phyloP scores from a whole-genome alignment of 1,284 basidiomycete genomes.

The Puccinia novopanici region DNA sequence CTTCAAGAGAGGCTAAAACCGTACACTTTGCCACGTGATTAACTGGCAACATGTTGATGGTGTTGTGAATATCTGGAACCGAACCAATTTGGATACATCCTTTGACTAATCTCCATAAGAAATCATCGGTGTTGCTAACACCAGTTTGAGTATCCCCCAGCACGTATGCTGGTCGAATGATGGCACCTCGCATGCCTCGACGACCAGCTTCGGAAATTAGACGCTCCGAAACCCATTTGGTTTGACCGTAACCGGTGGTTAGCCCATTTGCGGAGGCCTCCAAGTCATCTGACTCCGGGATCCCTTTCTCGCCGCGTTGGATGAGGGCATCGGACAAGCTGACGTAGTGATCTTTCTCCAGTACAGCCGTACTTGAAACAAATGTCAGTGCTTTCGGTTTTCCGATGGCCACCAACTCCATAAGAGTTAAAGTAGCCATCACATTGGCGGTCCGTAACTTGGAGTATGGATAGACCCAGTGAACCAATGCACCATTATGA shows the following conservation, averaged over 20 bases:
- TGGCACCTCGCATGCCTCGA: conserved; percentile 81
- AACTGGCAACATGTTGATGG: conserved; percentile 96
- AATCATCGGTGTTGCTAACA: conserved; percentile 98
- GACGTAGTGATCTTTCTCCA: conserved; percentile 89
- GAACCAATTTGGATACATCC: conserved; percentile 94
- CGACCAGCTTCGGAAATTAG: conserved; percentile 85
- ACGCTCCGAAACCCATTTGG: conserved; percentile 98
- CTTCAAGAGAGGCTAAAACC: conserved; percentile 67
- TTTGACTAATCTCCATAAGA: conserved; percentile 96
- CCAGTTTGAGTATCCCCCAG: conserved; percentile 87
- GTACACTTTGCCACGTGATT: conserved; percentile 89
- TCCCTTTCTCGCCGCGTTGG: conserved; percentile 65
- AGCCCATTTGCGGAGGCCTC: conserved; percentile 77
- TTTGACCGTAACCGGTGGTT: conserved; percentile 93
- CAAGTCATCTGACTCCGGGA: conserved; percentile 87
- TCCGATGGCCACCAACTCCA: conserved; percentile 70
- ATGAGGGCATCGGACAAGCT: conserved; percentile 75
- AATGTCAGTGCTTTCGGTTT: conserved; percentile 85
- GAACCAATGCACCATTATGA: conserved; percentile 96
- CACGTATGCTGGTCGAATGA: conserved; percentile 92
- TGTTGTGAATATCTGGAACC: conserved; percentile 96
- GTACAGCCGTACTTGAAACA: conserved; percentile 88
- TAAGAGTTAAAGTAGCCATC: conserved; percentile 77
- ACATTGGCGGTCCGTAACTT: conserved; percentile 90
- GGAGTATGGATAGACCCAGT: conserved; percentile 99